Conservation (phyloP, 23 red algal species). For the Cyanidiococcus yangmingshanensis region DNA sequence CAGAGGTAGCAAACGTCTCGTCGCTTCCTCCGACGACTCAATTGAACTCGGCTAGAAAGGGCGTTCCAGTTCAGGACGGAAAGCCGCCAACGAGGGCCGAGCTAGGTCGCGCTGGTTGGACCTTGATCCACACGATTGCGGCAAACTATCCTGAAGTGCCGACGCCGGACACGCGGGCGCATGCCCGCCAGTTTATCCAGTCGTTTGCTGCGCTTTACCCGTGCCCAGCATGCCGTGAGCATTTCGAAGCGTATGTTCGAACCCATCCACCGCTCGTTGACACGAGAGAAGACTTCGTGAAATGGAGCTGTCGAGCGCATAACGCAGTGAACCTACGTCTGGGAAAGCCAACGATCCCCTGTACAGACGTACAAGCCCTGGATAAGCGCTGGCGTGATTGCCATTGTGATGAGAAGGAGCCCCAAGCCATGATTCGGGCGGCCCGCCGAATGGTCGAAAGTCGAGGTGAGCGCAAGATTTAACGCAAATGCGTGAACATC, state of each 20-base stretch:
- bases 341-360: neutral
- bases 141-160: constrained; percentile 10
- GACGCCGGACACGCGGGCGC: neutral
- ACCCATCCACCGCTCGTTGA: constrained; percentile 1
- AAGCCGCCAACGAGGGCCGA: neutral
- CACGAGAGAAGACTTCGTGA: constrained; percentile 4
- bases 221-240: constrained; percentile 18
- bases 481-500: constrained; percentile 45
- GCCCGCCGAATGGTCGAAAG: neutral
- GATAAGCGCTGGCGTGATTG: constrained; percentile 22
- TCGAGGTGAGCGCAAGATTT: neutral
- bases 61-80: neutral
- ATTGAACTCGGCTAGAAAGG: neutral
- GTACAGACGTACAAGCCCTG: neutral
- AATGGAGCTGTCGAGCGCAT: constrained; percentile 12
- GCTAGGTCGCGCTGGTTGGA: constrained; percentile 25
- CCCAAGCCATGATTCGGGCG: neutral
- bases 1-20: neutral
- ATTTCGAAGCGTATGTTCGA: constrained; percentile 17
- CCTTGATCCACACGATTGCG: constrained; percentile 17
- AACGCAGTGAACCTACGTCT: constrained; percentile 24
- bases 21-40: neutral
- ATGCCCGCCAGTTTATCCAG: neutral
- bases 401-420: constrained; percentile 8
- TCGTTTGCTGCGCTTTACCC: constrained; percentile 17